Conservation (phyloP, 108 stramenopile species). For the Schizochytrium sp. region DNA sequence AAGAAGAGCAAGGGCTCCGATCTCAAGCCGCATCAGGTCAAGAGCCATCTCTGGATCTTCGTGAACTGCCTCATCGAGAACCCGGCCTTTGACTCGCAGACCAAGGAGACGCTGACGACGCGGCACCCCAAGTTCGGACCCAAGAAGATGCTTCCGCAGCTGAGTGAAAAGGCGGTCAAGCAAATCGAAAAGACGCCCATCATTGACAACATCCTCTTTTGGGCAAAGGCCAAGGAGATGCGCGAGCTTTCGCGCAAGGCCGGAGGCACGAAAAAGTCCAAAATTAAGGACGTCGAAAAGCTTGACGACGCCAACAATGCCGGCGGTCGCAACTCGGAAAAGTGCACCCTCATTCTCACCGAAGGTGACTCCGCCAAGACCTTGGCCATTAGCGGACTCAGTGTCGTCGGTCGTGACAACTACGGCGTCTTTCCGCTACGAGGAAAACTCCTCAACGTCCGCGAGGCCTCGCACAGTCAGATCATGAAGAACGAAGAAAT, state of each 20-base stretch:
- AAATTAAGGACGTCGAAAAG: conserved; percentile 86
- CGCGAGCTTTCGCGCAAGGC: conserved; percentile 77
- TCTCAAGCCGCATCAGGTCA: conserved; percentile 78
- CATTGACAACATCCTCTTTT: conserved; percentile 64
- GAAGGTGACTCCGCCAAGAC: conserved; percentile 99
- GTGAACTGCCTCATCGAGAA: conserved; percentile 94
- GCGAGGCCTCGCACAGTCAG: conserved; percentile 70
- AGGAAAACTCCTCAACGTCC: conserved; percentile 96
- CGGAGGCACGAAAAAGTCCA: conserved; percentile 77
- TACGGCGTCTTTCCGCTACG: conserved; percentile 96
- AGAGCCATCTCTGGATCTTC: conserved; percentile 86
- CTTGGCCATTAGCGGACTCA: conserved; percentile 81
- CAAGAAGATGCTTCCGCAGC: conserved; percentile 65
- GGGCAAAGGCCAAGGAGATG: conserved; percentile 78
- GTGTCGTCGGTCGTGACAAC: conserved; percentile 82
- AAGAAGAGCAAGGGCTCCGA: conserved; percentile 91
- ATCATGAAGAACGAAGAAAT: conserved; percentile 88
- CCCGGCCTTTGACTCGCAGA: conserved; percentile 90
- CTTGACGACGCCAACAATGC: conserved; percentile 96
- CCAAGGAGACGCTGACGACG: conserved; percentile 90
- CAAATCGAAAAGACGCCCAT: conserved; percentile 76
- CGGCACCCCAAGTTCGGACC: conserved; percentile 65
- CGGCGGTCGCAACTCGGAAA: conserved; percentile 73
- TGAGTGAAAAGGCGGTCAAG: conserved; percentile 46
- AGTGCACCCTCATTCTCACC: conserved; percentile 94